phyloP scores from a whole-genome alignment of 768 basidiomycete genomes.

The Mrakia hoshinonis region DNA sequence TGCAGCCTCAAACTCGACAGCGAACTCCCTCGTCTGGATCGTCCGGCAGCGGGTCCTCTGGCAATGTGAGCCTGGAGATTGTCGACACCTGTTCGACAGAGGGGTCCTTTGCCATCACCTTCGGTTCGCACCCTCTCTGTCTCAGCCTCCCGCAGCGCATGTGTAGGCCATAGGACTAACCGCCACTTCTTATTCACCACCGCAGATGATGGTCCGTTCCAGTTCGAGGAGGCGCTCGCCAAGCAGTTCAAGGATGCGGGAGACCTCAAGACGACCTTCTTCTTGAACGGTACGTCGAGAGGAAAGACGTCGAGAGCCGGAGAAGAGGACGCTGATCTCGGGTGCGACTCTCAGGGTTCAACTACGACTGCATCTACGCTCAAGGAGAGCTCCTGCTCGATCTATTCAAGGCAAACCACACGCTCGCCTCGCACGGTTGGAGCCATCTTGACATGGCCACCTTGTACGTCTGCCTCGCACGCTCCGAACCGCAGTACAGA shows the following conservation, averaged over 20 bases:
- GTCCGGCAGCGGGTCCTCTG: too few relatives aligned
- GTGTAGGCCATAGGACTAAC: too few relatives aligned
- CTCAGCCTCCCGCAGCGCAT: too few relatives aligned
- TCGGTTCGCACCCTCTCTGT: too few relatives aligned
- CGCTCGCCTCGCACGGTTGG: not conserved
- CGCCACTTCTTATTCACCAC: too few relatives aligned
- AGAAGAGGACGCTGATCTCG: too few relatives aligned
- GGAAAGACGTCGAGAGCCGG: too few relatives aligned
- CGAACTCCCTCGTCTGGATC: too few relatives aligned
- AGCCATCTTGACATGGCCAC: not conserved
- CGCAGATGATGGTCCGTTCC: not conserved
- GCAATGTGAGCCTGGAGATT: too few relatives aligned
- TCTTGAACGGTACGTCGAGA: not conserved
- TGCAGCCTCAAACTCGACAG: too few relatives aligned
- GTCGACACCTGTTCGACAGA: too few relatives aligned
- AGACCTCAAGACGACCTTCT: not conserved
- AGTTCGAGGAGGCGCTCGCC: not conserved
- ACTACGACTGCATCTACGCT: slow-evolving; percentile 2
- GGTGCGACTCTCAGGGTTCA: not conserved
- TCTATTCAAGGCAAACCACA: not conserved
- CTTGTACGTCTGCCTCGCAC: not conserved
- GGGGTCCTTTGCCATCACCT: too few relatives aligned
- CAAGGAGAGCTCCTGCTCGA: not conserved
- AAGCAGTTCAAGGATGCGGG: not conserved
- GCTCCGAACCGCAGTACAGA: not conserved